These are phyloP conservation scores for Colletotrichum sp. DNA, from an alignment of 2,329 filamentous ascomycete genomes.

Conservation along the genomic window DNA sequence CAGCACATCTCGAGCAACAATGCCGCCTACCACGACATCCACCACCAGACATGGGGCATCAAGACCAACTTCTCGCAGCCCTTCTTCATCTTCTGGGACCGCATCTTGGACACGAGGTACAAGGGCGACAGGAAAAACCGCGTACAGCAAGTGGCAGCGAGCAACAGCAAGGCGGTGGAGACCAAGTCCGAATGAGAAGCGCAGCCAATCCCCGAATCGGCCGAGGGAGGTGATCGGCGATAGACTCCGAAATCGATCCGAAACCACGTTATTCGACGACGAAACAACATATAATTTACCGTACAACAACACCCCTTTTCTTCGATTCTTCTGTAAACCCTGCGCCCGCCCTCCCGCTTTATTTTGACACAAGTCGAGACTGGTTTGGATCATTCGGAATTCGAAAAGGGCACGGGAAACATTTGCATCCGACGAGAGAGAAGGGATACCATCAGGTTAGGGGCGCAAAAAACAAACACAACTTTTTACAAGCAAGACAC, in stretches of 20 bases:
- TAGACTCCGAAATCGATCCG: background rate
- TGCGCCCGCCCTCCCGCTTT: background rate
- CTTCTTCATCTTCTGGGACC: conserved; percentile 97
- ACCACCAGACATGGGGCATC: conserved; percentile 99
- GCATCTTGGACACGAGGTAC: conserved; percentile 82
- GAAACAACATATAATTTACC: background rate
- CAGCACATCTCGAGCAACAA: conserved; percentile 95
- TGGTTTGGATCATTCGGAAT: conserved; percentile 7
- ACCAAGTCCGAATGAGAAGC: conserved; percentile 9
- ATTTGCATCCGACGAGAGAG: background rate
- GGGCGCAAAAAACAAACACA: background rate
- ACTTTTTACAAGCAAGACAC: background rate
- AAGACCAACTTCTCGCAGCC: conserved; percentile 93
- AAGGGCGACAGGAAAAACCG: conserved; percentile 58
- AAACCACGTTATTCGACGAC: background rate
- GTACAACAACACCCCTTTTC: background rate
- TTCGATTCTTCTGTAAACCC: conserved; percentile 14
- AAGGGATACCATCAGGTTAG: background rate
- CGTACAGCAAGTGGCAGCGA: background rate
- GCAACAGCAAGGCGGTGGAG: conserved; percentile 1
- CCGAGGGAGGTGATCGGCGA: background rate
- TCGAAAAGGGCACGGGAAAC: background rate
- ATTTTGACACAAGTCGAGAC: background rate
- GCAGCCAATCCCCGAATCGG: background rate
- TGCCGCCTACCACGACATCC: conserved; percentile 95